Conservation (phyloP, 2,329 filamentous ascomycete species). For the Grosmannia clavigera region DNA sequence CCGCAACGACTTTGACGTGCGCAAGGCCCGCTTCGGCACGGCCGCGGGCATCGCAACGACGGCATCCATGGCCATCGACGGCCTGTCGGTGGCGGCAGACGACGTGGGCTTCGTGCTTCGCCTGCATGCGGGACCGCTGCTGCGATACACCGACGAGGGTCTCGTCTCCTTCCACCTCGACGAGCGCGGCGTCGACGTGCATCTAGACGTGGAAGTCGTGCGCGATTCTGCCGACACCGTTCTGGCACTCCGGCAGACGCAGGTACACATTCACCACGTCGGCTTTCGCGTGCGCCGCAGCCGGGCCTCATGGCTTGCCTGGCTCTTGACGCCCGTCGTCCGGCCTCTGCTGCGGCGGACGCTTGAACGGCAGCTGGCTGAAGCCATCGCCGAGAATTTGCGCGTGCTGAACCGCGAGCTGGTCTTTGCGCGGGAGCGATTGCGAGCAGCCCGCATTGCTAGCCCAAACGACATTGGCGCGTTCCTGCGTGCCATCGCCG, state of each 20-base stretch:
- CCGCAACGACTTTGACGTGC: constrained; percentile 75
- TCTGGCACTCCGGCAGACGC: constrained; percentile 60
- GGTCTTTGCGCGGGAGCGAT: constrained; percentile 71
- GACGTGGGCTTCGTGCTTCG: constrained; percentile 87
- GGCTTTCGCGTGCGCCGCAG: constrained; percentile 64
- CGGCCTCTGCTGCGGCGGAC: constrained; percentile 68
- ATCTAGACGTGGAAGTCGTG: constrained; percentile 72
- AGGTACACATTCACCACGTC: constrained; percentile 77
- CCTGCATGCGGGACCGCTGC: constrained; percentile 54
- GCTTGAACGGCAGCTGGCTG: constrained; percentile 66
- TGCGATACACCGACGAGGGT: constrained; percentile 68
- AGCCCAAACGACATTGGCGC: constrained; percentile 66
- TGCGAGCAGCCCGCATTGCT: constrained; percentile 74
- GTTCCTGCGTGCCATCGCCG: constrained; percentile 71
- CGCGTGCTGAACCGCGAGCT: constrained; percentile 73
- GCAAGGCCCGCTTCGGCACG: constrained; percentile 62
- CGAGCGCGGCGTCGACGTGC: constrained; percentile 74
- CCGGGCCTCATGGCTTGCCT: constrained; percentile 65
- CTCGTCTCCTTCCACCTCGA: constrained; percentile 80
- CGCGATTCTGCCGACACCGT: constrained; percentile 70
- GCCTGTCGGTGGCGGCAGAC: constrained; percentile 70
- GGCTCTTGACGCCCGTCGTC: constrained; percentile 60
- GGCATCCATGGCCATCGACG: constrained; percentile 67
- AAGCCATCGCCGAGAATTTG: constrained; percentile 56
- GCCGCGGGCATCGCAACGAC: constrained; percentile 54